Evolutionary conservation across 768 basidiomycete genomes (phyloP).

Genomic region (Termitomyces sp.): DNA sequence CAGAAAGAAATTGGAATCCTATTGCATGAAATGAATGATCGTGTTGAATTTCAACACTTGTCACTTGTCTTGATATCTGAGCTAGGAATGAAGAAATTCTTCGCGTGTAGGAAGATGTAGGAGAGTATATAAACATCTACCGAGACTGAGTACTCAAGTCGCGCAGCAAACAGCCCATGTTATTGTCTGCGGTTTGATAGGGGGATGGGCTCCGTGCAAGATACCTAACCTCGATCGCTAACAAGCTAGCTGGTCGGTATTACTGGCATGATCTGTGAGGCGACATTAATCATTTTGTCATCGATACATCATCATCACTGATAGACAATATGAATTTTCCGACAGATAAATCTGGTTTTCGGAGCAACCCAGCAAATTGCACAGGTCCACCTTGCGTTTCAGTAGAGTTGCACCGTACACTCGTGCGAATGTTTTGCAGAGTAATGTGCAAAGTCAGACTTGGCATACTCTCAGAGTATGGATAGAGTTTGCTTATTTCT

Average conservation of each 20-base stretch:
- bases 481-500: background rate
- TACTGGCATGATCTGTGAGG: background rate
- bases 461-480: slow-evolving; percentile 3
- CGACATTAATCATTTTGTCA: background rate
- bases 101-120: too few relatives aligned
- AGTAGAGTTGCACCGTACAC: background rate
- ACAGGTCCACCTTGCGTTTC: background rate
- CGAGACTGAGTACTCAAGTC: background rate
- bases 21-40: too few relatives aligned
- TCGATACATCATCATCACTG: background rate
- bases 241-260: background rate
- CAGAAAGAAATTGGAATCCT: background rate
- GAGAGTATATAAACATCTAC: background rate
- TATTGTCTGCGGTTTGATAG: background rate
- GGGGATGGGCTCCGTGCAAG: too few relatives aligned
- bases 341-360: slow-evolving; percentile 4
- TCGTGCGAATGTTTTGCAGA: background rate
- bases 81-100: background rate
- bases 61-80: background rate
- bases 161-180: background rate
- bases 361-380: background rate
- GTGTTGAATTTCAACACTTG: background rate
- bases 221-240: too few relatives aligned
- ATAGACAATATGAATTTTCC: slow-evolving; percentile 7
- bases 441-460: slow-evolving; percentile 15